phyloP scores from a whole-genome alignment of 1,284 basidiomycete genomes.

The Sanghuangporus weigelae region DNA sequence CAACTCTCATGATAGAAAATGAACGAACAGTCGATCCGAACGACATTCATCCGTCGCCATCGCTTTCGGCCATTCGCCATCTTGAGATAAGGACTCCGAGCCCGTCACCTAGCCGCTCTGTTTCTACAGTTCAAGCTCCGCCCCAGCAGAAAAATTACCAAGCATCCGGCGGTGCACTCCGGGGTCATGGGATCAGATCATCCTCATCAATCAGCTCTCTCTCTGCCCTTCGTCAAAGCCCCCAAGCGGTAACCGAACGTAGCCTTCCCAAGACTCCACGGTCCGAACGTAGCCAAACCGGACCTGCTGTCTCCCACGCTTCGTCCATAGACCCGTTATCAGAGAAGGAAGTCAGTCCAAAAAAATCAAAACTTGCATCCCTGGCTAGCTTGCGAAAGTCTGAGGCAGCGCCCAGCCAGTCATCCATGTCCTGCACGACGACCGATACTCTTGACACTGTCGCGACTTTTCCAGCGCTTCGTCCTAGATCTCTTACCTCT shows the following conservation, averaged over 20 bases:
- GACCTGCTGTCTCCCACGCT: neutral
- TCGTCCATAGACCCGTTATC: neutral
- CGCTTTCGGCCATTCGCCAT: constrained; percentile 65
- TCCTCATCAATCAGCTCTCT: constrained; percentile 7
- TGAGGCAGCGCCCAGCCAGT: constrained; percentile 32
- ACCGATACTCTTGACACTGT: constrained; percentile 54
- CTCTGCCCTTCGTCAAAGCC: neutral
- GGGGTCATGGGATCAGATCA: neutral
- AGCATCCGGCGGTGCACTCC: neutral
- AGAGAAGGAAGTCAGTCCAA: constrained; percentile 18
- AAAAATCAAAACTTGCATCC: constrained; percentile 57
- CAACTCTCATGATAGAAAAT: constrained; percentile 15
- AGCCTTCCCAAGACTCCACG: neutral
- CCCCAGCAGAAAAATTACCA: neutral
- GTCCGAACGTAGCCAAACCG: neutral
- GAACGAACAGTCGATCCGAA: constrained; percentile 46
- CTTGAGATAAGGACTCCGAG: constrained; percentile 49
- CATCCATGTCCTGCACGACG: constrained; percentile 39
- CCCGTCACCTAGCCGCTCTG: constrained; percentile 8
- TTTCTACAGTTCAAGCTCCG: constrained; percentile 9
- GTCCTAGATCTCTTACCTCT: constrained; percentile 52
- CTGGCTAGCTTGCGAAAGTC: constrained; percentile 52
- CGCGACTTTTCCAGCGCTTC: constrained; percentile 60
- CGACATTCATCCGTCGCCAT: constrained; percentile 56
- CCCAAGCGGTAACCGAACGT: neutral